These are phyloP conservation scores for Paracoccidioides lutzii DNA, from an alignment of 2,329 filamentous ascomycete genomes.

Conservation along the genomic window DNA sequence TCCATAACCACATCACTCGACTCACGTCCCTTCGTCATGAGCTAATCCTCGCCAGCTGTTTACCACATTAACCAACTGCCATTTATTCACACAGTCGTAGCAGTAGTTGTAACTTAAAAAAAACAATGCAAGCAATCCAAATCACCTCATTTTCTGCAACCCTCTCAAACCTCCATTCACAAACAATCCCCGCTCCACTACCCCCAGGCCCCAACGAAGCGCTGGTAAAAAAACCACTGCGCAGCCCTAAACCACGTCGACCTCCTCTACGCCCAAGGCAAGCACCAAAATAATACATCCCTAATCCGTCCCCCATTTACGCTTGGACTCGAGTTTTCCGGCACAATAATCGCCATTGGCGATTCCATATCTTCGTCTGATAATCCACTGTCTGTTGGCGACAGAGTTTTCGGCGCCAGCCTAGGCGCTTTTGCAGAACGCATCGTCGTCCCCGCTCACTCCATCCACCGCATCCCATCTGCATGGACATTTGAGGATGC, in stretches of 20 bases:
- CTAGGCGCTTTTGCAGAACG: conserved; percentile 43
- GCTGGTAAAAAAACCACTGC: conserved; percentile 40
- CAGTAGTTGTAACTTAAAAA: background rate
- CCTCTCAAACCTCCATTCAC: conserved; percentile 21
- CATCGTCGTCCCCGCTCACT: conserved; percentile 30
- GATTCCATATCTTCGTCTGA: background rate
- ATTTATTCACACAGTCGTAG: no score
- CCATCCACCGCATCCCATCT: conserved; percentile 35
- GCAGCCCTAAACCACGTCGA: conserved; percentile 49
- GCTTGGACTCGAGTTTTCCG: conserved; percentile 49
- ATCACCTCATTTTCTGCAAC: conserved; percentile 25
- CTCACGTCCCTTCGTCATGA: no score
- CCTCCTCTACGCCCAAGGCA: conserved; percentile 45
- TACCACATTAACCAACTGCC: background rate
- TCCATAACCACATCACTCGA: no score
- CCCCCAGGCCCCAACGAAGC: conserved; percentile 24
- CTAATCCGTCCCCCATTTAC: conserved; percentile 46
- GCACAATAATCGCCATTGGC: conserved; percentile 35
- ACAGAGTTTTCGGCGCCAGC: conserved; percentile 42
- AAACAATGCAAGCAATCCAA: conserved; percentile 31
- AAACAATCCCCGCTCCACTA: conserved; percentile 20
- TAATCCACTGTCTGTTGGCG: conserved; percentile 25
- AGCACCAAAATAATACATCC: conserved; percentile 47
- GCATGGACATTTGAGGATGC: conserved; percentile 37
- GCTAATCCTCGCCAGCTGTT: no score